Base-by-base conservation (phyloP, 164 flowering plant species). In the Piper longum region DNA sequence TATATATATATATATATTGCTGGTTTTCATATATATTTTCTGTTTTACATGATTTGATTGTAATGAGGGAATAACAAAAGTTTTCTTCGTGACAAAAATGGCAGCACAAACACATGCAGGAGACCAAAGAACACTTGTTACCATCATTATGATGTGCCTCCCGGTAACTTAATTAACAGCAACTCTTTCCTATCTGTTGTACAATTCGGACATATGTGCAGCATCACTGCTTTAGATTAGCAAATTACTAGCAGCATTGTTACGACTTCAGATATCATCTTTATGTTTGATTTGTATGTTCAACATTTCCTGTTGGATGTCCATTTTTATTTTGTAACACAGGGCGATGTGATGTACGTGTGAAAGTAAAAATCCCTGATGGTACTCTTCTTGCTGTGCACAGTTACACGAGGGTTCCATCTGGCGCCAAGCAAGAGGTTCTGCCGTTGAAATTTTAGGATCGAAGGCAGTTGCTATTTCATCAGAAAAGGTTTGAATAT, bases 371-470 rank as follows among this genome's bases (percentile, higher is more conserved):
- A 61, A 77, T 91, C 56, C 95, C 97, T 43, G 58, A 39, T 60
- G 80, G 79, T 62, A 79, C 83, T 56, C 83, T 81, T 67, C 88
- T 95, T 69, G 87, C 88, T 42, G 89, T 42, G 89, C 85, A 71
- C 85, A 82, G 43, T 57, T 91, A 57, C 76, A 84, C 66, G 93
- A 85, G 74, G 82, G 81, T 57, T 84, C 81, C 72, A 75, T 88
- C 72, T 91, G 97, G 97, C 80, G 89, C 67, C 96, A 80, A 66
- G 82, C 89, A 55, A 87, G 96, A 75, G 97, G 99, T 3, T 74
- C 96, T 67, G 95, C 93, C 44, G 60, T 77, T 59, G 87, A 78
- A 75, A 67, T 83, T 40, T 79, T 79, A 19, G 82, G 74, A 54
- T 69, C 70, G 40, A 82, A 85, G 52, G 72, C 45, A 5, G 66